A percentile compares a stretch with the other conserved stretches of the same genome.
Evolutionary conservation across 768 basidiomycete genomes (phyloP).

Genomic region (Serendipita vermifera): DNA sequence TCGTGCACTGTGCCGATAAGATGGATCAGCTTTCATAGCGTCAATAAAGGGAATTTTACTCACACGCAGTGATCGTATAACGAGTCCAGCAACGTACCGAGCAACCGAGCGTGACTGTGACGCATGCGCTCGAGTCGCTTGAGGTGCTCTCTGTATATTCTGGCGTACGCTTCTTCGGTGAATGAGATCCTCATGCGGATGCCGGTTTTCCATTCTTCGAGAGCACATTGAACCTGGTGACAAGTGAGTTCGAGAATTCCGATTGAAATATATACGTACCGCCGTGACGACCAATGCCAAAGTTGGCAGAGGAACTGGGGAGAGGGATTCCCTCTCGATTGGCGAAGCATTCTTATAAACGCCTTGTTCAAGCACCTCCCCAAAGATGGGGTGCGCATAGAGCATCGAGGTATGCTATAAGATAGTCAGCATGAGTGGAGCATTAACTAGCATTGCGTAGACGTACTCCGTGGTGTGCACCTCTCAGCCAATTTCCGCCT

Average conservation of each 20-base stretch:
- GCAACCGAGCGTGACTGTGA: too few species aligned
- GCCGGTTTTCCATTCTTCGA: background rate
- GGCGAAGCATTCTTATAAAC: background rate
- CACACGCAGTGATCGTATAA: too few species aligned
- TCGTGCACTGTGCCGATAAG: too few species aligned
- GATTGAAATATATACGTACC: background rate
- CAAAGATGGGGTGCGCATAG: background rate
- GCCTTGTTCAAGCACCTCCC: background rate
- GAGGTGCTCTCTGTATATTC: background rate
- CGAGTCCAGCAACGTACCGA: too few species aligned
- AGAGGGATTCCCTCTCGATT: background rate
- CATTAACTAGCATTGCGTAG: background rate
- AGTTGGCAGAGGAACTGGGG: background rate
- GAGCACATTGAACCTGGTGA: background rate
- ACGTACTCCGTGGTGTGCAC: background rate
- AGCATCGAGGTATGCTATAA: background rate
- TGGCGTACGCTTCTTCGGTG: background rate
- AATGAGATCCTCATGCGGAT: background rate
- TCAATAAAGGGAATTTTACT: too few species aligned
- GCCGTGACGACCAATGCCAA: background rate
- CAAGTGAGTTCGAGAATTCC: background rate
- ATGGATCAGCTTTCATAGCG: too few species aligned
- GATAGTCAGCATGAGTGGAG: background rate
- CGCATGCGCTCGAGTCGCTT: background rate
- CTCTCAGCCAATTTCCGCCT: background rate